Conservation (phyloP, 2,329 filamentous ascomycete species). For the Diplocarpon mali region DNA sequence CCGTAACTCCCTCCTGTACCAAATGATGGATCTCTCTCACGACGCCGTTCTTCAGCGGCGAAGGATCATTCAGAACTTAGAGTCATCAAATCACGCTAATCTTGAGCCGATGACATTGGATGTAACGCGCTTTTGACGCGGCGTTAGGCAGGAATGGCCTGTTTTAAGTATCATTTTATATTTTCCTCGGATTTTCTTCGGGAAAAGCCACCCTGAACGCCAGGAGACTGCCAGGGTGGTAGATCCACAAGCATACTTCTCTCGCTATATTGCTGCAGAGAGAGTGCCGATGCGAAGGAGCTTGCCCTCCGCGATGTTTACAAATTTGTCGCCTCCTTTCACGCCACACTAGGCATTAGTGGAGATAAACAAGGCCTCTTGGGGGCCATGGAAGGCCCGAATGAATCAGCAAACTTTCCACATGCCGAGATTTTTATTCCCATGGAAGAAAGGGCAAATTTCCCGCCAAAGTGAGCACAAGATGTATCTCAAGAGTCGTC, state of each 20-base stretch:
- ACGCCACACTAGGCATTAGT: slow-evolving; percentile 7
- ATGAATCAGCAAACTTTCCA: slow-evolving; percentile 4
- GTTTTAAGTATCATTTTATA: slow-evolving; percentile 13
- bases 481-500: slow-evolving; percentile 2
- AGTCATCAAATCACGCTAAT: slow-evolving; percentile 15
- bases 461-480: not conserved
- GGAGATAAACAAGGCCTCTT: slow-evolving; percentile 23
- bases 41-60: slow-evolving; percentile 16
- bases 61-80: slow-evolving; percentile 14
- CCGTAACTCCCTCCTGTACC: slow-evolving; percentile 8
- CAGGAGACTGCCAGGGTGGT: slow-evolving; percentile 11
- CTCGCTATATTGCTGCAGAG: slow-evolving; percentile 14
- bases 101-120: slow-evolving; percentile 5
- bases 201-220: not conserved
- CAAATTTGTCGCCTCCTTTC: slow-evolving; percentile 13
- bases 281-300: too few species aligned
- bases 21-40: slow-evolving; percentile 5
- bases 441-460: too few species aligned
- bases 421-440: not conserved
- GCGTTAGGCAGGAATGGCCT: slow-evolving; percentile 8
- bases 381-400: slow-evolving; percentile 16
- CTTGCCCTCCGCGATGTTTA: slow-evolving; percentile 19
- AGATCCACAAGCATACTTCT: slow-evolving; percentile 5
- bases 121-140: slow-evolving; percentile 14
- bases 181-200: slow-evolving; percentile 3